Evolutionary conservation across 169 alveolate species (phyloP), one percentile per base, ranked within the genome.

Genomic region (Blepharisma undulans): DNA sequence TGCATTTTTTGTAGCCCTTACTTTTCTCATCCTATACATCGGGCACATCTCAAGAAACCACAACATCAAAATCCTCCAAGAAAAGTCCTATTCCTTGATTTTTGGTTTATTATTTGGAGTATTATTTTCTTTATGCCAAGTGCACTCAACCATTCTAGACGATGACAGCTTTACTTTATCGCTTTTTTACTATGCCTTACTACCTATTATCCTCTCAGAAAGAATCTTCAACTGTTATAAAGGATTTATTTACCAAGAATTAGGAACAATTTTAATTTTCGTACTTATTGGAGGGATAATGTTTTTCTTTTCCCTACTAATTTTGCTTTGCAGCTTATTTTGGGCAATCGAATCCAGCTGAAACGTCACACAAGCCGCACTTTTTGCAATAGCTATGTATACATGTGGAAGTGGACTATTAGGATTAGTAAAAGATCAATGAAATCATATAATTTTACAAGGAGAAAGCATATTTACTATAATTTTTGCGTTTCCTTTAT

Each of bases 381-480:
- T 48, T 48, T 48, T 48, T 48, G 66, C 66, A 18, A 5, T 18
- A 48, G 66, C 66, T 48, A 48, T 48, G 66, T 48, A 48, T 48
- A 48, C 10, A 2, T 48, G 66, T 48, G 66, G 66, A 14, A 34
- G 86, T 12, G 34, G 71, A 29, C 18, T 21, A 29, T 78, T 78
- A 78, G 86, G 86, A 29, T 4, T 78, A 29, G 86, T 27, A 78
- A 78, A 78, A 78, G 86, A 78, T 32, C 25, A 25, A 29, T 25
- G 29, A 21, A 29, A 32, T 61, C 60, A 25, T 78, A 21, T 78
- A 78, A 21, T 29, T 32, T 29, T 78, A 34, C 25, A 78, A 27
- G 29, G 29, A 4, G 29, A 25, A 29, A 48, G 66, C 66, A 5
- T 78, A 4, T 78, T 32, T 29, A 27, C 86, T 12, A 25, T 78